A percentile compares a stretch with the other conserved stretches of the same genome.
Evolutionary conservation across 208 protist genomes (phyloP).

Genomic region (Novymonas esmeraldas): DNA sequence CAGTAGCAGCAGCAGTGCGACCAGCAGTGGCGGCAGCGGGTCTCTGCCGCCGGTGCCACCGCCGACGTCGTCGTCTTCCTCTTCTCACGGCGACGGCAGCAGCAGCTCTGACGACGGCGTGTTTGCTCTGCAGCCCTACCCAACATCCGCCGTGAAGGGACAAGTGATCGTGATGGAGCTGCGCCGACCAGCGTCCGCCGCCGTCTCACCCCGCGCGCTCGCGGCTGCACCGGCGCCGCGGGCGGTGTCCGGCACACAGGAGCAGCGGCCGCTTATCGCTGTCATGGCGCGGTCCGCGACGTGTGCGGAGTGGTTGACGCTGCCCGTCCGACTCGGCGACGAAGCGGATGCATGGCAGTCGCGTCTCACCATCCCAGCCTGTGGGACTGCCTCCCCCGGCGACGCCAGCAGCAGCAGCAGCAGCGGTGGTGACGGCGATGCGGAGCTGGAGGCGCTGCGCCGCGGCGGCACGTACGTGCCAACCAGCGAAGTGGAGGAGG

Average conservation of each 20-base stretch:
- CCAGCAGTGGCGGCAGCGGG: not conserved
- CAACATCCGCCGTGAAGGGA: not conserved
- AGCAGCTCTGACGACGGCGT: not conserved
- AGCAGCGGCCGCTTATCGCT: too few species aligned
- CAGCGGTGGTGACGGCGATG: not conserved
- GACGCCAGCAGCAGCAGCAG: not conserved
- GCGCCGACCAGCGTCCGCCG: not conserved
- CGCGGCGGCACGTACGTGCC: not conserved
- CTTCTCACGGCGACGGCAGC: not conserved
- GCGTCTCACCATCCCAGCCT: not conserved
- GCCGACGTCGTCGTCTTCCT: too few species aligned
- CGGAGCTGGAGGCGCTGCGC: not conserved
- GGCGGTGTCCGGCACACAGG: too few species aligned
- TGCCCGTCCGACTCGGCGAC: too few species aligned
- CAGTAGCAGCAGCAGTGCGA: not conserved
- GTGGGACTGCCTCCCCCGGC: too few species aligned
- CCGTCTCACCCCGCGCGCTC: not conserved
- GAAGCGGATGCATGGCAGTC: not conserved
- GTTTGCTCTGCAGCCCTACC: not conserved
- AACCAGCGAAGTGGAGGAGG: not conserved
- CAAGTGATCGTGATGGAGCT: not conserved
- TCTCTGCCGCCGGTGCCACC: not conserved
- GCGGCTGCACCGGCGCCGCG: too few species aligned
- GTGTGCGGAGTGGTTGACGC: not conserved
- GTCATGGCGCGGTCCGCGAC: too few species aligned